Base-by-base conservation (phyloP, 176 grass and related monocot genomes). In the Tuctoria greenei region DNA sequence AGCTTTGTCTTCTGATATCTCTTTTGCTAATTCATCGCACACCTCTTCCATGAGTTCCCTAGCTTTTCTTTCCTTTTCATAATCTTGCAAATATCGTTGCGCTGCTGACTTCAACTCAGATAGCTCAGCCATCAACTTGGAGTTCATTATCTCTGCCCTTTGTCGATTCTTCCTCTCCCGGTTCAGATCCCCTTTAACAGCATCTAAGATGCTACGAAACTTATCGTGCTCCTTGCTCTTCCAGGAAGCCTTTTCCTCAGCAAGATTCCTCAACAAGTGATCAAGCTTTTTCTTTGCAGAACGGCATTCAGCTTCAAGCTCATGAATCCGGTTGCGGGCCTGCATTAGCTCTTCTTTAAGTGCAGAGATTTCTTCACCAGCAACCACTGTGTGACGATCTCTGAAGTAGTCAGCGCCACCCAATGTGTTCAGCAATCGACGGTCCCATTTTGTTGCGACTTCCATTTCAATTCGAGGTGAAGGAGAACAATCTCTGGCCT, bases 401-500 rank as follows among this genome's bases (percentile, higher is more conserved):
- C n/a, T 55, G 44, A 84, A 76, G 0, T 82, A 60, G n/a, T 50
- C 83, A 57, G 72, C 16, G 20, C 62, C 68, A 28, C 54, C 77
- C 7, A 25, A 79, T 45, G 54, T 77, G 47, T 82, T 86, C 39
- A 84, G 26, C 59, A 39, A 65, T 38, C 38, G 68, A 35, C 64
- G 64, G 82, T 91, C 90, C 93, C 93, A 97, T 74, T 93, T 93
- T 54, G 90, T 97, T 87, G 84, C 72, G 13, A 83, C 82, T 70
- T 97, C 90, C 87, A 88, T 91, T 74, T 82, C 80, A 18, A 61
- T 84, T 76, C 75, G 84, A 45, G 79, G 85, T 82, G 91, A 97
- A 39, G 86, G 71, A 75, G 90, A 75, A 73, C 83, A 90, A 84
- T 64, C 57, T 87, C 85, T 77, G 49, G 80, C 78, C 90, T 93